phyloP scores from a whole-genome alignment of 495 filamentous ascomycete species.

The Aspergillus sparsus region DNA sequence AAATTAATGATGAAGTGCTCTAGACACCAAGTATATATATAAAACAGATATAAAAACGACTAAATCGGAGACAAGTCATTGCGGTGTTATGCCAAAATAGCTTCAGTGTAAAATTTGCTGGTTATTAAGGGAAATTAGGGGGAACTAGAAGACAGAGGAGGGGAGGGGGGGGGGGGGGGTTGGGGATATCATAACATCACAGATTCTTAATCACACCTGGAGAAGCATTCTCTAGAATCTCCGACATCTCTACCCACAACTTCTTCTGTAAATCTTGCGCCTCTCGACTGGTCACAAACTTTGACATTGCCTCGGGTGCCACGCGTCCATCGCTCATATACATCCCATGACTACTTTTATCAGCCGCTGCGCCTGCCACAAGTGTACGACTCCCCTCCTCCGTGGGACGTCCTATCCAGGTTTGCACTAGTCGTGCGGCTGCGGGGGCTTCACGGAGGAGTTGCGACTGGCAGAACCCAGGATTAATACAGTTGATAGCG shows the following conservation, averaged over 20 bases:
- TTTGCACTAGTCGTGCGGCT: not conserved
- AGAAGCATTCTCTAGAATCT: constrained; percentile 49
- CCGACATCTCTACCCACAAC: constrained; percentile 54
- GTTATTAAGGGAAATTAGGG: too few relatives aligned
- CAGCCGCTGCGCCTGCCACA: constrained; percentile 7
- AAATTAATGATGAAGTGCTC: too few relatives aligned
- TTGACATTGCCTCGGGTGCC: not conserved
- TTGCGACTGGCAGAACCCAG: constrained; percentile 14
- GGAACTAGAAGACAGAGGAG: too few relatives aligned
- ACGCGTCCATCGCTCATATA: constrained; percentile 12
- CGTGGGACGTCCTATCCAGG: not conserved
- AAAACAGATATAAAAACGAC: too few relatives aligned
- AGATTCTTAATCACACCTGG: constrained; percentile 42
- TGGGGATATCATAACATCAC: not conserved
- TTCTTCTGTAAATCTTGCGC: constrained; percentile 42
- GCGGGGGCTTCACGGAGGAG: constrained; percentile 3
- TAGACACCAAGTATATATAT: too few relatives aligned
- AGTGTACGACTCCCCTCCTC: constrained; percentile 12
- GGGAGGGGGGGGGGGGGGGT: too few relatives aligned
- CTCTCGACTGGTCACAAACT: not conserved
- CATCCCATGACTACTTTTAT: constrained; percentile 4
- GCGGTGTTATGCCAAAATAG: too few relatives aligned
- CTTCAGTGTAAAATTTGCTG: too few relatives aligned
- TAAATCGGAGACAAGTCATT: too few relatives aligned
- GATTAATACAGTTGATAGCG: constrained; percentile 16